phyloP scores from a whole-genome alignment of 257 asterid species.

The Solanum arcanum region DNA sequence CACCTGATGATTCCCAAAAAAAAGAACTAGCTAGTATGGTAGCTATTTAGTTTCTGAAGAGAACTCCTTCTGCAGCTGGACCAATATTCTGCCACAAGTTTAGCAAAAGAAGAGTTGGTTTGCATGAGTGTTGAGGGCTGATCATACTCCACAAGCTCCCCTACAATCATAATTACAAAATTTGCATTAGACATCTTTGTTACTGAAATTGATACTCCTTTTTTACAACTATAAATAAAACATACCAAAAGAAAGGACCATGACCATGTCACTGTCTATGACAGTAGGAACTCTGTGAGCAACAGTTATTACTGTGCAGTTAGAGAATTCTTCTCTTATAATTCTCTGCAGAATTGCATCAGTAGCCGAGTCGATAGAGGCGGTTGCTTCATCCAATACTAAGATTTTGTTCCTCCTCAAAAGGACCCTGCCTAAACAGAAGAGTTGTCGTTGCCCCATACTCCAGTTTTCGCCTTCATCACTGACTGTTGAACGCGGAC shows the following conservation, averaged over 20 bases:
- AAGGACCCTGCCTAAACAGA: constrained; percentile 73
- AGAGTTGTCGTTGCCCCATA: constrained; percentile 86
- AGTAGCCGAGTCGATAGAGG: constrained; percentile 76
- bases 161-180: constrained; percentile 17
- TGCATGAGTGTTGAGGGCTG: constrained; percentile 67
- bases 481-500: constrained; percentile 29
- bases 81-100: constrained; percentile 76
- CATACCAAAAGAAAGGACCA: constrained; percentile 66
- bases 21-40: not conserved
- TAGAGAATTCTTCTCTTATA: constrained; percentile 57
- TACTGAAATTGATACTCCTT: not conserved
- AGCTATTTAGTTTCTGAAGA: not conserved
- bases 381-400: constrained; percentile 88
- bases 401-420: constrained; percentile 47
- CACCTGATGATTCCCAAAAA: too few species aligned
- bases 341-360: constrained; percentile 63
- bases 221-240: not conserved
- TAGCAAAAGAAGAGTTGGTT: constrained; percentile 45
- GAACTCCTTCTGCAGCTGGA: constrained; percentile 43
- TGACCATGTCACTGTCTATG: constrained; percentile 72
- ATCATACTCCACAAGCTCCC: constrained; percentile 49
- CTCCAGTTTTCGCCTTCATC: constrained; percentile 95
- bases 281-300: constrained; percentile 92
- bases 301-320: constrained; percentile 57
- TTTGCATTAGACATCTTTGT: not conserved